Conservation (phyloP, 805 yeast species). For the Pichia nanzhaoensis region DNA sequence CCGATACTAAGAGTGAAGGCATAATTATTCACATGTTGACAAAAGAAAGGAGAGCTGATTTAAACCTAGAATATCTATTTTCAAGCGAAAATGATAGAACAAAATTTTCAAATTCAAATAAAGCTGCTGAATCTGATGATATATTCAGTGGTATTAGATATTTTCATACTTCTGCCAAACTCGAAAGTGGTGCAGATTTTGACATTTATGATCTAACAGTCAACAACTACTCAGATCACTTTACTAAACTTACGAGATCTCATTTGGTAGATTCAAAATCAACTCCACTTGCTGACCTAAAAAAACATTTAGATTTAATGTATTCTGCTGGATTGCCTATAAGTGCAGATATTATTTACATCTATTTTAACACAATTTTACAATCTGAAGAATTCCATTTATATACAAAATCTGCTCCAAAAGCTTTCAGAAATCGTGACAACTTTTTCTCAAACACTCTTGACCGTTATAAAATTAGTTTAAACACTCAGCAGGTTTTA, state of each 20-base stretch:
- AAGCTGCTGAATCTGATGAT: constrained; percentile 31
- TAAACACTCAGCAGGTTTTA: constrained; percentile 16
- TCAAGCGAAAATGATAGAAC: constrained; percentile 15
- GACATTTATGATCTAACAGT: constrained; percentile 12
- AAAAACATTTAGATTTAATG: constrained; percentile 24
- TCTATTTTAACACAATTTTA: constrained; percentile 18
- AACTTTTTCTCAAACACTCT: constrained; percentile 15
- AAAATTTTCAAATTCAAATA: constrained; percentile 10
- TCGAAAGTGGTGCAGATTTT: constrained; percentile 1
- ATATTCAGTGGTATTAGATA: constrained; percentile 41
- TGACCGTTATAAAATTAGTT: constrained; percentile 18
- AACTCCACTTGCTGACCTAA: constrained; percentile 17
- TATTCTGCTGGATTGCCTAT: constrained; percentile 25
- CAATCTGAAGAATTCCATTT: constrained; percentile 27
- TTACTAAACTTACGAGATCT: constrained; percentile 12
- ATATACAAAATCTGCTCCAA: constrained; percentile 2
- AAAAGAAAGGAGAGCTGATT: constrained; percentile 53
- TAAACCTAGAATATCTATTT: constrained; percentile 72
- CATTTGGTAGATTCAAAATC: constrained; percentile 19
- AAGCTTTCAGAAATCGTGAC: constrained; percentile 21
- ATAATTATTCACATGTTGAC: constrained; percentile 71
- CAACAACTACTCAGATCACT: constrained; percentile 17
- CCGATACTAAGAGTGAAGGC: constrained; percentile 58
- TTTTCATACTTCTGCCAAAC: constrained; percentile 33
- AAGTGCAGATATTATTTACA: constrained; percentile 17